Conservation (phyloP, 2,329 filamentous ascomycete genomes). For the Arachnomyces sp. region DNA sequence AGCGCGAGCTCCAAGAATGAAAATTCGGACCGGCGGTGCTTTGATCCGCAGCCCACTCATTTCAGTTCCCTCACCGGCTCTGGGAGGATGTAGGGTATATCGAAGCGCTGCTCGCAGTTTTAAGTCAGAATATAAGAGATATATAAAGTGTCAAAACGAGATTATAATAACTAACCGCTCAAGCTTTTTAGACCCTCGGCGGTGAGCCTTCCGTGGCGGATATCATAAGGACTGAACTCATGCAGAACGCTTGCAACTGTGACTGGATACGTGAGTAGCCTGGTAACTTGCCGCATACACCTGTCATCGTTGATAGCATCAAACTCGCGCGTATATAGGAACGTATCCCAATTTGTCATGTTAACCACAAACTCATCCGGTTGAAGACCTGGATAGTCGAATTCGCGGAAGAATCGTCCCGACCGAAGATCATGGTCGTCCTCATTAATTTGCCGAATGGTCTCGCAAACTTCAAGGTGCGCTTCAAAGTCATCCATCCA, state of each 20-base stretch:
- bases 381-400: conserved; percentile 80
- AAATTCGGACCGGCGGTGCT: conserved; percentile 82
- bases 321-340: conserved; percentile 87
- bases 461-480: conserved; percentile 88
- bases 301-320: conserved; percentile 85
- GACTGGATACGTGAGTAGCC: conserved; percentile 85
- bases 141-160: conserved; percentile 5
- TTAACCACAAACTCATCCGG: conserved; percentile 90
- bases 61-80: conserved; percentile 62
- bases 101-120: conserved; percentile 58
- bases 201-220: conserved; percentile 69
- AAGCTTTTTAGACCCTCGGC: conserved; percentile 88
- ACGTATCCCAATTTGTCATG: conserved; percentile 98
- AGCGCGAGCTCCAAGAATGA: conserved; percentile 90
- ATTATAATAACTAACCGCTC: conserved; percentile 56
- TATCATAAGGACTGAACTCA: conserved; percentile 85
- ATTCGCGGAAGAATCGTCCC: conserved; percentile 87
- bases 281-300: conserved; percentile 84
- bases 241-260: conserved; percentile 88
- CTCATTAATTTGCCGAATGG: conserved; percentile 87
- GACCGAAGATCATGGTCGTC: conserved; percentile 93
- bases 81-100: conserved; percentile 86
- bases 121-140: conserved; percentile 7
- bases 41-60: conserved; percentile 75
- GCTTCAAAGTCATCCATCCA: conserved; percentile 94